phyloP scores from a whole-genome alignment of 441 rosid species.

The Adansonia gregorii region DNA sequence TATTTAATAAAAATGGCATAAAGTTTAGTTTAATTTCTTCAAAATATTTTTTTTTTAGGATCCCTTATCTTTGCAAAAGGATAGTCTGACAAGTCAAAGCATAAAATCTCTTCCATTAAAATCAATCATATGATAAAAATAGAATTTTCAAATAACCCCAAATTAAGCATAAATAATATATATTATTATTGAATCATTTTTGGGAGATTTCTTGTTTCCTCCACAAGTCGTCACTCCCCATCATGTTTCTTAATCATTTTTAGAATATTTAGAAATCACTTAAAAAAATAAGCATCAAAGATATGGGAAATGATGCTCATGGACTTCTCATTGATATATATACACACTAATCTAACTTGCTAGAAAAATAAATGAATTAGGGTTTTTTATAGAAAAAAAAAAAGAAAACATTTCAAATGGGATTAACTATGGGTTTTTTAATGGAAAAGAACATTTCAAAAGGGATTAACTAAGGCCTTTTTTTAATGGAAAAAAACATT shows the following conservation, averaged over 20 bases:
- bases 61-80: background rate
- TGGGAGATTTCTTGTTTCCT: background rate
- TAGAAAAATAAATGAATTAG: too few species aligned
- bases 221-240: background rate
- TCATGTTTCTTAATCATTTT: background rate
- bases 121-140: background rate
- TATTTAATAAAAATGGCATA: background rate
- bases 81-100: background rate
- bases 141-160: background rate
- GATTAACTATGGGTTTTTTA: background rate
- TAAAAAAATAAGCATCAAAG: background rate
- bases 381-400: too few species aligned
- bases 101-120: background rate
- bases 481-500: too few species aligned
- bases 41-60: background rate
- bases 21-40: background rate
- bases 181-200: background rate
- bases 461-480: background rate
- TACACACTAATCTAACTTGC: background rate
- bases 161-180: background rate
- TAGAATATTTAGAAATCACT: background rate
- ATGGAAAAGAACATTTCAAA: background rate
- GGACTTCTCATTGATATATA: too few species aligned
- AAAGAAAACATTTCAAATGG: too few species aligned
- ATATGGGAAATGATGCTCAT: background rate